Conservation (phyloP, 768 basidiomycete genomes). For the Serendipita indica region DNA sequence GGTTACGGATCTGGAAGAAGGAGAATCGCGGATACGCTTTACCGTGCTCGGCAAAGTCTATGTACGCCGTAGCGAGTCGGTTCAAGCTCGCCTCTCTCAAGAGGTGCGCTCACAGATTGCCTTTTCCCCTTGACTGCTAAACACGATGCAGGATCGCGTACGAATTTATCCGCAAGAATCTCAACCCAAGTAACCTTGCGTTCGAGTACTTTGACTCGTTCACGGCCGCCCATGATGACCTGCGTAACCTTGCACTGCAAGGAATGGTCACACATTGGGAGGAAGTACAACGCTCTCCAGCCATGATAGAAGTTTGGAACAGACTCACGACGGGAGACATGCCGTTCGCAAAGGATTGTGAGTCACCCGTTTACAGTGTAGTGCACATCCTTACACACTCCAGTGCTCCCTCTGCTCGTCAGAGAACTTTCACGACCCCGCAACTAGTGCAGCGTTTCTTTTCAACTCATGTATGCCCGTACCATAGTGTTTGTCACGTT, state of each 20-base stretch:
- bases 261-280: slow-evolving; percentile 7
- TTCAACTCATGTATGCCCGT: neutral
- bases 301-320: slow-evolving; percentile 8
- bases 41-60: slow-evolving; percentile 1
- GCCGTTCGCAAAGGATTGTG: slow-evolving; percentile 7
- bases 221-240: slow-evolving; percentile 1
- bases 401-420: slow-evolving; percentile 2
- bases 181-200: neutral
- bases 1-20: slow-evolving; percentile 4
- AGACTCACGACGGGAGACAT: neutral
- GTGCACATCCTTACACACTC: neutral
- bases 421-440: slow-evolving; percentile 5
- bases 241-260: slow-evolving; percentile 6
- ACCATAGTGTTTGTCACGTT: neutral
- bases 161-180: slow-evolving; percentile 8
- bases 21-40: neutral
- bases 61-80: slow-evolving; percentile 5
- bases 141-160: neutral
- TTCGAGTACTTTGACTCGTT: slow-evolving; percentile 9
- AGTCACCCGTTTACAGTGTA: neutral
- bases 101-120: neutral
- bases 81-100: neutral
- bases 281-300: slow-evolving; percentile 3
- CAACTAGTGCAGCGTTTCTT: neutral
- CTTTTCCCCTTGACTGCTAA: neutral